A percentile compares a stretch with the other conserved stretches of the same genome.
These are phyloP conservation scores for Coprinellus micaceus DNA, from an alignment of 768 basidiomycete species.

Conservation along the genomic window DNA sequence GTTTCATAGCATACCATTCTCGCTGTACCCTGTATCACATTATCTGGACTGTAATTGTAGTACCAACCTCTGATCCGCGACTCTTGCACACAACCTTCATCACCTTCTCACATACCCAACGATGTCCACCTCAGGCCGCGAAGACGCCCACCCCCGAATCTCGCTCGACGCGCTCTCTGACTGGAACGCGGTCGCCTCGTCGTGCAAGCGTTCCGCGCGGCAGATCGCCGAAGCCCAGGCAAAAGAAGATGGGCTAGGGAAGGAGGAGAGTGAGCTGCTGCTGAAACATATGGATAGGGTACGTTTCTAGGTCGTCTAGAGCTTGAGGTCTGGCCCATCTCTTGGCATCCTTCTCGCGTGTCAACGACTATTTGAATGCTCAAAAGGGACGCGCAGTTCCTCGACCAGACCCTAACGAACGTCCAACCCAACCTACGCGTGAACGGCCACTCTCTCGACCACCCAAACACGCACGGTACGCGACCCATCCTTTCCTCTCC, in stretches of 20 bases:
- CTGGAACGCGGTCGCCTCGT: constrained; percentile 59
- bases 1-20: not conserved
- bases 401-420: constrained; percentile 58
- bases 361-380: not conserved
- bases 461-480: constrained; percentile 44
- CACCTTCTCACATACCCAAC: not conserved
- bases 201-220: constrained; percentile 46
- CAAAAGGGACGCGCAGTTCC: constrained; percentile 39
- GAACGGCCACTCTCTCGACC: constrained; percentile 69
- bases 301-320: constrained; percentile 10
- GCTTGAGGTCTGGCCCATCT: no score
- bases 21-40: not conserved
- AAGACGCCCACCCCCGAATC: constrained; percentile 46
- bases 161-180: constrained; percentile 63
- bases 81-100: not conserved
- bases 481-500: not conserved
- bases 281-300: constrained; percentile 53
- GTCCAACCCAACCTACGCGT: constrained; percentile 72
- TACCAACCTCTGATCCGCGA: not conserved
- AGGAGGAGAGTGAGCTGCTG: constrained; percentile 42
- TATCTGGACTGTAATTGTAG: not conserved
- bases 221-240: constrained; percentile 46
- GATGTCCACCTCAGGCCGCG: constrained; percentile 19
- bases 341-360: no score
- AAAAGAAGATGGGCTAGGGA: constrained; percentile 31